Base-by-base conservation (phyloP, 106 monocot species). In the Ottelia alismoides region DNA sequence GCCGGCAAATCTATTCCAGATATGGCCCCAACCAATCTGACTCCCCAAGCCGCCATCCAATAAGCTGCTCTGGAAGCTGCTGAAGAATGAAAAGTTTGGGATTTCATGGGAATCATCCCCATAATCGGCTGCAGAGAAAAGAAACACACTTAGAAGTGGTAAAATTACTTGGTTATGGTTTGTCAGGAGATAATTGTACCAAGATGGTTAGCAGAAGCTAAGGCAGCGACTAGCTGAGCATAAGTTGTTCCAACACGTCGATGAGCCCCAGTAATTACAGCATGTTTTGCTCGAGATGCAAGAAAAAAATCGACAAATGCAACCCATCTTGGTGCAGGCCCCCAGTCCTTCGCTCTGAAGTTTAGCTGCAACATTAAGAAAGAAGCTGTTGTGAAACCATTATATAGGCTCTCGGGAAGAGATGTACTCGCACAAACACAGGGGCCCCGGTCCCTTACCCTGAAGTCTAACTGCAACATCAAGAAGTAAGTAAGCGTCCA, bases 231-330 rank as follows among this genome's bases (percentile, higher is more conserved):
- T 20, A 96, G 78, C 22, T 96, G 96, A 2, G 81, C 88, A 56
- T 85, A 96, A 23, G 96, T 96, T 30, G 96, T 96, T 19, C 89
- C 96, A 25, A 96, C 89, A 17, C 96, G 96, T 14, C 96, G 96
- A 32, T 96, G 85, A 27, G 96, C 96, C 52, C 84, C 89, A 59
- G 96, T 81, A 51, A 96, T 63, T 53, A 96, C 78, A 47, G 85
- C 85, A 74, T 81, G 63, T 50, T 82, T 85, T 18, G 89, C 96
- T 32, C 73, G 88, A n/a, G 88, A 73, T 46, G 89, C 96, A 58
- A 96, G 79, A 61, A 96, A 96, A 69, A 96, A 96, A 62, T 96
- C 96, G 3, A 85, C 96, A 52, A 96, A 85, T 29, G 96, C 96
- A 18, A 82, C 89, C 96, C 96, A 96, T 60, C 96, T 89, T 49